Conservation (phyloP, 2,329 filamentous ascomycete species). For the Diaporthe destruens region DNA sequence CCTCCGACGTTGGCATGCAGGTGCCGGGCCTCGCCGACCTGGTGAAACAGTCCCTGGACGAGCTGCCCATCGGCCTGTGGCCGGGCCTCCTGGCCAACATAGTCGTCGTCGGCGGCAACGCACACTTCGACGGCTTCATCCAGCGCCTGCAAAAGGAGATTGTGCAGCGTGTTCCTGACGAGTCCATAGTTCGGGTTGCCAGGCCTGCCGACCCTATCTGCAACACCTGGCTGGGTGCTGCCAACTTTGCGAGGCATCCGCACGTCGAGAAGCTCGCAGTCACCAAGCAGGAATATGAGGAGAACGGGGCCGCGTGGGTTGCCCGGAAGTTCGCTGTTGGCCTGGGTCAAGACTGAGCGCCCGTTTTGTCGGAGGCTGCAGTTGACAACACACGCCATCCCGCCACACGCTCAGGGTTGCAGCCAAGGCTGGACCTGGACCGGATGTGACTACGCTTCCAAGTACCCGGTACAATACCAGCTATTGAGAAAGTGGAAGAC, state of each 20-base stretch:
- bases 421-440: too few species aligned
- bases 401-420: neutral
- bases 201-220: conserved; percentile 79
- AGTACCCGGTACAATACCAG: neutral
- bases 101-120: conserved; percentile 88
- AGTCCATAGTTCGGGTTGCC: conserved; percentile 82
- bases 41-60: conserved; percentile 82
- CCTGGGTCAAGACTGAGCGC: conserved; percentile 45
- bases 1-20: conserved; percentile 85
- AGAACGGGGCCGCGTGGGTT: conserved; percentile 82
- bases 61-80: conserved; percentile 85
- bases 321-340: conserved; percentile 74
- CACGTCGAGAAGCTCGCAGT: conserved; percentile 78
- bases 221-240: conserved; percentile 89
- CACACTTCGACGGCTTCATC: conserved; percentile 83
- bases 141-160: conserved; percentile 83
- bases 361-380: neutral
- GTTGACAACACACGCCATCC: neutral
- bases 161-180: conserved; percentile 77
- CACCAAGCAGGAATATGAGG: conserved; percentile 92
- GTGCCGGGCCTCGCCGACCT: conserved; percentile 86
- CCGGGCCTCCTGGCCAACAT: conserved; percentile 88
- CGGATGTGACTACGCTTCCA: too few species aligned
- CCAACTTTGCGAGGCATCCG: conserved; percentile 77
- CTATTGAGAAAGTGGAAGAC: neutral